A percentile compares a stretch with the other conserved stretches of the same genome.
phyloP scores from a whole-genome alignment of 768 basidiomycete genomes.

The Panaeolus cyanescens region DNA sequence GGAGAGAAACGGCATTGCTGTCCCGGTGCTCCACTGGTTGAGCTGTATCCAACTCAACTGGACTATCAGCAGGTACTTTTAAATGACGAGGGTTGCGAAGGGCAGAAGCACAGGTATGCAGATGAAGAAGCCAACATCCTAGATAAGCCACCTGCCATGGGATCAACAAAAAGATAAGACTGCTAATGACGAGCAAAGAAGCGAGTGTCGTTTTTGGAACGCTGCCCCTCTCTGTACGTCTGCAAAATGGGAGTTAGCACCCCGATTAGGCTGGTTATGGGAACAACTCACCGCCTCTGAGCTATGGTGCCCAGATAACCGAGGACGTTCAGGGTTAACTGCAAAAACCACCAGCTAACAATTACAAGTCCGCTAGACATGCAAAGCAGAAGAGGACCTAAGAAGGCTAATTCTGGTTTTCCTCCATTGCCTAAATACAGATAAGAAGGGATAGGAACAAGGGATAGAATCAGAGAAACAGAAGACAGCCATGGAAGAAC shows the following conservation, averaged over 20 bases:
- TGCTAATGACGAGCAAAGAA: conserved; percentile 61
- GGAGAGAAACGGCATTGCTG: conserved; percentile 9
- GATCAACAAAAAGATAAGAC: conserved; percentile 72
- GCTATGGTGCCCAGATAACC: conserved; percentile 30
- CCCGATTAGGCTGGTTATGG: neutral
- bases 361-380: conserved; percentile 66
- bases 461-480: conserved; percentile 44
- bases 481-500: conserved; percentile 45
- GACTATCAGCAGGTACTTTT: neutral
- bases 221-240: conserved; percentile 35
- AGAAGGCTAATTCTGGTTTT: conserved; percentile 42
- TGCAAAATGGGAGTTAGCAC: conserved; percentile 10
- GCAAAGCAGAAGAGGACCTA: conserved; percentile 61
- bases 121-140: conserved; percentile 79
- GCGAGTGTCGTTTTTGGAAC: conserved; percentile 50
- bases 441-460: conserved; percentile 58
- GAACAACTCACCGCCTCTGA: conserved; percentile 36
- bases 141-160: conserved; percentile 94
- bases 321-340: conserved; percentile 47
- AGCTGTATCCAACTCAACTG: conserved; percentile 13
- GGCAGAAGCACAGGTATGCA: conserved; percentile 61
- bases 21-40: conserved; percentile 4
- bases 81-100: conserved; percentile 10
- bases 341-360: conserved; percentile 58
- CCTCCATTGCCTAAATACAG: conserved; percentile 65